phyloP scores from a whole-genome alignment of 1,284 basidiomycete species.

The Cryptococcus jaspeensis region DNA sequence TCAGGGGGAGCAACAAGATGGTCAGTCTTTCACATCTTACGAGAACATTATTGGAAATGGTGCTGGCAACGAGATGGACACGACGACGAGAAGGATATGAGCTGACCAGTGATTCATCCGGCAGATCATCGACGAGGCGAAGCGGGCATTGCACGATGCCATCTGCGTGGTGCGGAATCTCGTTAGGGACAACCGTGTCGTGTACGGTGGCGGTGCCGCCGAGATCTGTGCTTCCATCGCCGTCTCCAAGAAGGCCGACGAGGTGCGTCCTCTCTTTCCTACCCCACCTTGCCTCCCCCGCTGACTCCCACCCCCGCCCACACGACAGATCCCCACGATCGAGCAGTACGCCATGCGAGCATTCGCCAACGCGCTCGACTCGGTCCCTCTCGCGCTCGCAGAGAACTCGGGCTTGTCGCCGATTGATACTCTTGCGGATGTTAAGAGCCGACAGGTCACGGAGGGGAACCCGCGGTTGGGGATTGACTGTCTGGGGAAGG shows the following conservation, averaged over 20 bases:
- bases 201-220: conserved; percentile 96
- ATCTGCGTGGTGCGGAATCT: conserved; percentile 96
- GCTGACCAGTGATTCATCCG: neutral
- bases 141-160: conserved; percentile 94
- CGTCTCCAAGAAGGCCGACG: conserved; percentile 89
- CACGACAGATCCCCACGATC: conserved; percentile 77
- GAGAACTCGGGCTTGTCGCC: conserved; percentile 97
- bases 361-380: conserved; percentile 89
- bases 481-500: conserved; percentile 86
- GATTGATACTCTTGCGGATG: conserved; percentile 91
- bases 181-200: conserved; percentile 91
- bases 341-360: conserved; percentile 99
- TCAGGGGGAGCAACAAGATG: conserved; percentile 99
- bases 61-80: neutral
- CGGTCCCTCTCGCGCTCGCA: conserved; percentile 89
- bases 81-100: no score
- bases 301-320: no score
- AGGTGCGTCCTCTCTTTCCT: conserved; percentile 66
- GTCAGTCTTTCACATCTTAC: conserved; percentile 53
- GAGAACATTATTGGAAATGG: neutral
- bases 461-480: conserved; percentile 83
- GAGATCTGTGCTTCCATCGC: conserved; percentile 95
- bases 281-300: no score
- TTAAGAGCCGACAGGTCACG: conserved; percentile 89
- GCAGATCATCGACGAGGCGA: conserved; percentile 97